These are phyloP conservation scores for Fraxinus paxiana DNA, from an alignment of 305 asterid genomes.

Conservation along the genomic window DNA sequence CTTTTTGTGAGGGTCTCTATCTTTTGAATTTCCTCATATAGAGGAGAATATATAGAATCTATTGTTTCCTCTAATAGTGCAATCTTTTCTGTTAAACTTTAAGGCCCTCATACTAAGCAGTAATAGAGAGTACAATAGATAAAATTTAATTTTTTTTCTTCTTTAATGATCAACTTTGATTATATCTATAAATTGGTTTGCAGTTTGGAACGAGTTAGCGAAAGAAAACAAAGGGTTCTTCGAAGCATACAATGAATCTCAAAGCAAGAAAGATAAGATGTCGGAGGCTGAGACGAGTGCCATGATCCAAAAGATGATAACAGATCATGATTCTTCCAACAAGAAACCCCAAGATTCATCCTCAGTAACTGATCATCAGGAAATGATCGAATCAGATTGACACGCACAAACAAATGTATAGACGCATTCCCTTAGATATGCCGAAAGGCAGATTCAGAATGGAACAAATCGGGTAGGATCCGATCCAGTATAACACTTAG, in stretches of 20 bases:
- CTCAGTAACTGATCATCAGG: not conserved
- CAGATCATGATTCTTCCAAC: slow-evolving; percentile 19
- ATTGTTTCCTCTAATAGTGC: not conserved
- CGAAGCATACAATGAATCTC: slow-evolving; percentile 33
- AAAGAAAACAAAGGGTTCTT: slow-evolving; percentile 45
- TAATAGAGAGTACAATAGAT: not conserved
- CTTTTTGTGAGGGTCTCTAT: not conserved
- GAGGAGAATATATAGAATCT: not conserved
- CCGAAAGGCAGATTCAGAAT: not conserved
- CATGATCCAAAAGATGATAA: slow-evolving; percentile 35
- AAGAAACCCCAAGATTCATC: not conserved
- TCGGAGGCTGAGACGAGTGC: slow-evolving; percentile 36
- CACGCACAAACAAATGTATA: not conserved
- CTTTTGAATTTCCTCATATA: not conserved
- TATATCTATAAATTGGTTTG: not conserved
- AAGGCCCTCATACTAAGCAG: not conserved
- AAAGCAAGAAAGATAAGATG: slow-evolving; percentile 29
- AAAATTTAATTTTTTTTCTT: not conserved
- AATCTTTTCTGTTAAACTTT: not conserved
- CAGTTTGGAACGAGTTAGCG: slow-evolving; percentile 50
- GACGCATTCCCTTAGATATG: not conserved
- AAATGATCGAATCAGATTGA: not conserved
- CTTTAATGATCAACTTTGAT: not conserved
- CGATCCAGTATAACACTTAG: not conserved
- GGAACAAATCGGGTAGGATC: not conserved